A percentile compares a stretch with the other conserved stretches of the same genome.
Conservation (phyloP, 345 rosid genomes). For the Trapa bicornis region DNA sequence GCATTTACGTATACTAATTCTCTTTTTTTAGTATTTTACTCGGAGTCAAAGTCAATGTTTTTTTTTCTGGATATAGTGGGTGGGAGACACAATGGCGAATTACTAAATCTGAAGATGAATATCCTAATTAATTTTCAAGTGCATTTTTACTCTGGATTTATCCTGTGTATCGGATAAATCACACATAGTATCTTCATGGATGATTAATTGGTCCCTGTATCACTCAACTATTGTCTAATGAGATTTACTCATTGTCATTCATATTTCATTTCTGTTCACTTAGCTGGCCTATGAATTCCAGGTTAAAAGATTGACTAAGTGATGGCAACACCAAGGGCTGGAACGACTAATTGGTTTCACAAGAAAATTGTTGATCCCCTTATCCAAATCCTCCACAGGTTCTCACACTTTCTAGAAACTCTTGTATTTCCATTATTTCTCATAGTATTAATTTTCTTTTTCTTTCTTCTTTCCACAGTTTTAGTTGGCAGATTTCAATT, state of each 20-base stretch:
- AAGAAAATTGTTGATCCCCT: constrained; percentile 60
- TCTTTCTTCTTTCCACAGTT: neutral
- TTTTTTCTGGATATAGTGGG: no score
- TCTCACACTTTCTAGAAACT: neutral
- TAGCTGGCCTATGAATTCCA: neutral
- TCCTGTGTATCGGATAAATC: neutral
- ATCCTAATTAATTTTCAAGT: neutral
- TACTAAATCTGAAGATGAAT: neutral
- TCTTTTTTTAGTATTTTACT: no score
- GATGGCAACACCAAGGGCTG: constrained; percentile 8
- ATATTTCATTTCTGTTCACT: neutral
- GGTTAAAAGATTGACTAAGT: neutral
- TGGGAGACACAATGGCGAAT: neutral
- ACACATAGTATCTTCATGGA: neutral
- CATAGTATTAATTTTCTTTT: neutral
- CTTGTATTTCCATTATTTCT: neutral
- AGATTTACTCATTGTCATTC: neutral
- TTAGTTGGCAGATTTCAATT: neutral
- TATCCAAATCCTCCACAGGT: constrained; percentile 63
- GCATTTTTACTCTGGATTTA: neutral
- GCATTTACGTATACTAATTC: no score
- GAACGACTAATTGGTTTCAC: constrained; percentile 35
- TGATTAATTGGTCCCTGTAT: neutral
- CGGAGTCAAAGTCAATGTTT: no score
- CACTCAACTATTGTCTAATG: neutral